Evolutionary conservation across 352 stramenopile genomes (phyloP), one percentile per base, ranked within the genome.

Genomic region (Phytophthora cryptogea): DNA sequence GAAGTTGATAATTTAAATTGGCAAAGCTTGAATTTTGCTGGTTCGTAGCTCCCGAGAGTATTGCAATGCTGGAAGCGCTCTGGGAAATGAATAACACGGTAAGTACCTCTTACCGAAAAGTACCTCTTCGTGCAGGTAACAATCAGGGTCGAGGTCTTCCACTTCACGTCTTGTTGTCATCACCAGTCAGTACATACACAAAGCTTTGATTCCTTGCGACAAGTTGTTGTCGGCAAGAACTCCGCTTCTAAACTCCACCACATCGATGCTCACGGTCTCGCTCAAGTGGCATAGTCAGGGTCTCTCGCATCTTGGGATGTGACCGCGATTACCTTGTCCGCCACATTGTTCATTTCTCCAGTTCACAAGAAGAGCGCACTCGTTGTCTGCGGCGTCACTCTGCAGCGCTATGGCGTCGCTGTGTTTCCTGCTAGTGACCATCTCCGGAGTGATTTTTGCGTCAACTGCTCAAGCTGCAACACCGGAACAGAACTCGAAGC

Each of bases 241-340:
- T 23, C 20, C 20, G 20, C 20, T 23, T 23, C 20, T 23, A 23
- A 23, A 23, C 20, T 23, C 20, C 20, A n/a, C n/a, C n/a, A n/a
- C n/a, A n/a, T n/a, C n/a, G n/a, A n/a, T n/a, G n/a, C 31, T 36
- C 31, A 36, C 31, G 31, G 4, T 39, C 3, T 27, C n/a, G n/a
- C n/a, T n/a, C n/a, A 14, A 3, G 40, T 46, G 40, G n/a, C 47
- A 48, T 27, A 41, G 40, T n/a, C 56, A 50, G 40, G 26, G 16
- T 32, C 32, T 16, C 4, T 14, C 9, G 9, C 8, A 66, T 59
- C 57, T 54, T 66, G 49, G 33, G 50, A 66, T 66, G 32, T 50
- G 56, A 44, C 32, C 28, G 14, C 36, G n/a, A 41, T 41, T 41
- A 41, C 2, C 8, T 11, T n/a, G 32, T 36, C 32, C 32, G 32